A percentile compares a stretch with the other conserved stretches of the same genome.
phyloP scores from a whole-genome alignment of 495 filamentous ascomycete species.

The Barbatosphaeria neglecta region DNA sequence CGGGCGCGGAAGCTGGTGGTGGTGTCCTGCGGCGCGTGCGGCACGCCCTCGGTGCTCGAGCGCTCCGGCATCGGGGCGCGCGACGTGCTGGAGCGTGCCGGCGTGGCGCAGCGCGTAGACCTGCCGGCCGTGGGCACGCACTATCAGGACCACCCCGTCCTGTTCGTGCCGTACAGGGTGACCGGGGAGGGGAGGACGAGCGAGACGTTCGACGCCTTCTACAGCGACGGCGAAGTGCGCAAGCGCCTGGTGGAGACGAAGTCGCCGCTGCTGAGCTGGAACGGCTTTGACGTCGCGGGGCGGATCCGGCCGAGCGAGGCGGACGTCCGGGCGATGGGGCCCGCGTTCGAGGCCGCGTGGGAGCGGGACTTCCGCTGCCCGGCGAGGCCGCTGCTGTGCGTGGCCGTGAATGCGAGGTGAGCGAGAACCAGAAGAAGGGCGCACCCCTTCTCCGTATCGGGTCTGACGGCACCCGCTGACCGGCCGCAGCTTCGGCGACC shows the following conservation, averaged over 20 bases:
- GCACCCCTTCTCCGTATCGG: too few relatives aligned
- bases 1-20: constrained; percentile 44
- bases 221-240: constrained; percentile 8
- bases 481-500: neutral
- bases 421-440: too few relatives aligned
- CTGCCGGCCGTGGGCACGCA: constrained; percentile 37
- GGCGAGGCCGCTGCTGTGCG: constrained; percentile 26
- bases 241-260: constrained; percentile 12
- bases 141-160: constrained; percentile 39
- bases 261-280: constrained; percentile 31
- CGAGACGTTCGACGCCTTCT: constrained; percentile 25
- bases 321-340: constrained; percentile 27
- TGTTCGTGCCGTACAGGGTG: constrained; percentile 17
- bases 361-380: constrained; percentile 31
- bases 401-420: constrained; percentile 15
- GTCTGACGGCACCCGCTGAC: neutral
- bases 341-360: constrained; percentile 29
- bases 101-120: constrained; percentile 20
- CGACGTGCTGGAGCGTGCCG: constrained; percentile 20
- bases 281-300: constrained; percentile 29
- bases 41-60: constrained; percentile 47
- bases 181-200: constrained; percentile 12
- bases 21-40: constrained; percentile 44
- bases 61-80: constrained; percentile 47
- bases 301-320: constrained; percentile 32